These are phyloP conservation scores for Dipteronia sinensis DNA, from an alignment of 345 rosid species.

Conservation along the genomic window DNA sequence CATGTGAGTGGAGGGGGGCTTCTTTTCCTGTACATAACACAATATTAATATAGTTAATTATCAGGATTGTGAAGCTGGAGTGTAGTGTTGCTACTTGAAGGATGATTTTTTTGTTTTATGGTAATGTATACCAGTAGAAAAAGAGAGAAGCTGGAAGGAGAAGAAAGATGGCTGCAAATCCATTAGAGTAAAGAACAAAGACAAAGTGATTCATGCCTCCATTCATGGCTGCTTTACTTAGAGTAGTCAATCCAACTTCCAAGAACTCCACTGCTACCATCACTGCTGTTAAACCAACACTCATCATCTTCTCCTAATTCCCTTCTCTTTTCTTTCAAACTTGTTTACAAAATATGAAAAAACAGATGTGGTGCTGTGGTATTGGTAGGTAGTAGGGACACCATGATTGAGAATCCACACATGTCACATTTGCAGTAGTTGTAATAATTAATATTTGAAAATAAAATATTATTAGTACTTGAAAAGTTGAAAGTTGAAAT, in stretches of 20 bases:
- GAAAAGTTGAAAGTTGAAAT: no score
- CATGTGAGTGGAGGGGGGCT: conserved; percentile 24
- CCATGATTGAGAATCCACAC: no score
- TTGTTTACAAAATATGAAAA: no score
- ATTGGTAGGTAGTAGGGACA: no score
- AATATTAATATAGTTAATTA: background rate
- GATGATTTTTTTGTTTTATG: background rate
- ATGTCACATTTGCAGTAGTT: no score
- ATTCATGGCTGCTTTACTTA: conserved; percentile 45
- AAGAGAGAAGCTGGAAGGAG: conserved; percentile 34
- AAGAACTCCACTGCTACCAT: conserved; percentile 36
- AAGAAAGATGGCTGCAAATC: conserved; percentile 25
- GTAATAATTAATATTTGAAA: no score
- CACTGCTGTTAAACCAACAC: conserved; percentile 19
- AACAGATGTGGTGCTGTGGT: no score
- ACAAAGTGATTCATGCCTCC: conserved; percentile 37
- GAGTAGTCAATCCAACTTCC: conserved; percentile 32
- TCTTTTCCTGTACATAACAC: conserved; percentile 28
- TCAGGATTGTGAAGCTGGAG: background rate
- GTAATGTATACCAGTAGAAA: conserved; percentile 39
- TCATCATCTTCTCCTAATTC: conserved; percentile 1
- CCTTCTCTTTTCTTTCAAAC: no score
- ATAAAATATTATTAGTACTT: no score
- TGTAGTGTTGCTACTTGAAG: background rate
- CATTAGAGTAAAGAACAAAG: conserved; percentile 33